phyloP scores from a whole-genome alignment of 345 rosid genomes.

The Lagerstroemia speciosa region DNA sequence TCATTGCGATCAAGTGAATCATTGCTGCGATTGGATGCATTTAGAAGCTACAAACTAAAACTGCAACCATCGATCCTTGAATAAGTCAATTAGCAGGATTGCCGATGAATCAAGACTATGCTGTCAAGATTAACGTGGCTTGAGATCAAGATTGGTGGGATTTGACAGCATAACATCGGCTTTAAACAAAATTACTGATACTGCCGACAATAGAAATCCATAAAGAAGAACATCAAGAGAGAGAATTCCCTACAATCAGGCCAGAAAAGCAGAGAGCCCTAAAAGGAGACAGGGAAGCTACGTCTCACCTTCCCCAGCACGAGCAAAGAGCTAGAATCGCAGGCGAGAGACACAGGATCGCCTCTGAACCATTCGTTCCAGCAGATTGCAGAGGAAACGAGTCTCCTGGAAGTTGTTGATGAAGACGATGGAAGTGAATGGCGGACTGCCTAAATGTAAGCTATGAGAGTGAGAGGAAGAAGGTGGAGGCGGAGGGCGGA shows the following conservation, averaged over 20 bases:
- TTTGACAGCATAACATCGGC: too few relatives aligned
- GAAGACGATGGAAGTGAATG: conserved; percentile 6
- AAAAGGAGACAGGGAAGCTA: neutral
- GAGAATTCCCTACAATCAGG: neutral
- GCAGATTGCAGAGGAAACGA: conserved; percentile 24
- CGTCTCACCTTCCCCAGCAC: conserved; percentile 24
- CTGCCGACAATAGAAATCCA: neutral
- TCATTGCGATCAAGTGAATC: too few relatives aligned
- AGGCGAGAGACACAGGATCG: conserved; percentile 21
- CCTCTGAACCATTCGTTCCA: conserved; percentile 24
- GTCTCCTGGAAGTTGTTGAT: conserved; percentile 29
- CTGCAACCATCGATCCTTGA: neutral
- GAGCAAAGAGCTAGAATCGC: conserved; percentile 21
- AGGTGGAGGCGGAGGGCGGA: too few relatives aligned
- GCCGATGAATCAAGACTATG: too few relatives aligned
- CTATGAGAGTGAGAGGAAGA: too few relatives aligned
- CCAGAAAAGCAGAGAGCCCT: neutral
- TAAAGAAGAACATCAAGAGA: neutral
- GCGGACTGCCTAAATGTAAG: too few relatives aligned
- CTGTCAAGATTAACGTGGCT: neutral
- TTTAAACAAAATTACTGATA: neutral
- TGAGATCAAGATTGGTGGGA: too few relatives aligned
- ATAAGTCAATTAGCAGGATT: too few relatives aligned
- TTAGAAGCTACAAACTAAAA: neutral
- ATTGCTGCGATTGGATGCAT: neutral